Evolutionary conservation across 2,329 filamentous ascomycete genomes (phyloP).

Genomic region (Fusarium mangiferae): DNA sequence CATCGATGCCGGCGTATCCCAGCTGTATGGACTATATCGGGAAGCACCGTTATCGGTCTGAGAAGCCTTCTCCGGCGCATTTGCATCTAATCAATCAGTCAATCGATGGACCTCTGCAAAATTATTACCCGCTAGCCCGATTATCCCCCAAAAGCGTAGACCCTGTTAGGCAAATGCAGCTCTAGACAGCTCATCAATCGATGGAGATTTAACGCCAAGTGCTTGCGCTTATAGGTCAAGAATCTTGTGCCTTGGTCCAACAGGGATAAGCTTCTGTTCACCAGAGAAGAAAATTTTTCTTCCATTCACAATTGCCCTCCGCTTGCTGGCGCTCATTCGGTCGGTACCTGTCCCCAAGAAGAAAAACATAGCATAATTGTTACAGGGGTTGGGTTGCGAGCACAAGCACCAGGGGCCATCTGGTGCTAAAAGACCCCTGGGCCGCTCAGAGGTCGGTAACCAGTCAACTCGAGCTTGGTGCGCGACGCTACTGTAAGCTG

Average conservation of each 20-base stretch:
- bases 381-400: conserved; percentile 14
- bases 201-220: background rate
- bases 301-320: conserved; percentile 10
- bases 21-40: conserved; percentile 2
- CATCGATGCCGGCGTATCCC: conserved; percentile 12
- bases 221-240: conserved; percentile 3
- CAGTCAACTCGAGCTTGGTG: conserved; percentile 37
- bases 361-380: conserved; percentile 10
- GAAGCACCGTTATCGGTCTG: conserved; percentile 20
- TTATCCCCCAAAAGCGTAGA: background rate
- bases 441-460: conserved; percentile 30
- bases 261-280: background rate
- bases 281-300: conserved; percentile 22
- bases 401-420: conserved; percentile 3
- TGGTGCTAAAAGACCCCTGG: conserved; percentile 25
- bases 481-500: conserved; percentile 33
- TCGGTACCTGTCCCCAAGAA: conserved; percentile 29
- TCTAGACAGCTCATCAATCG: conserved; percentile 11
- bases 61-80: conserved; percentile 5
- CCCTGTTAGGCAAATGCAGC: background rate
- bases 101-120: background rate
- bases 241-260: background rate
- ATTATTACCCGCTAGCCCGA: conserved; percentile 7
- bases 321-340: conserved; percentile 7
- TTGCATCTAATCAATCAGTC: conserved; percentile 8